Evolutionary conservation across 208 protist genomes (phyloP).

Genomic region (Acanthamoeba royreba): DNA sequence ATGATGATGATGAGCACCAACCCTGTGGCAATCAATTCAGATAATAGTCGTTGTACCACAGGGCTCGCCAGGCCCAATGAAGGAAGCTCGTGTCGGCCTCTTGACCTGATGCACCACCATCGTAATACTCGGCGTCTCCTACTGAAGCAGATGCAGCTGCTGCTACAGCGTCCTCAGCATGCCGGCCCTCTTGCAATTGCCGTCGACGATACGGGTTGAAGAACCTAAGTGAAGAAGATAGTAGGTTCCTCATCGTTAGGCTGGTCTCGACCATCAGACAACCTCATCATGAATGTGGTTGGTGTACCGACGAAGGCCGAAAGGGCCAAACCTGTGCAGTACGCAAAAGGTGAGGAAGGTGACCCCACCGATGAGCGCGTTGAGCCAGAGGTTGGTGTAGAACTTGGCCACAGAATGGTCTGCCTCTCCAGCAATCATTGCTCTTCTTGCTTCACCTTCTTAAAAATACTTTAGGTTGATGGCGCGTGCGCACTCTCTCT

Average conservation of each 20-base stretch:
- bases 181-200: neutral
- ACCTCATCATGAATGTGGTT: too few species aligned
- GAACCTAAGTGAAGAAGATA: too few species aligned
- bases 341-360: neutral
- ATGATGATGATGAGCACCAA: too few species aligned
- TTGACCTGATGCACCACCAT: neutral
- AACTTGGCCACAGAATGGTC: conserved; percentile 3
- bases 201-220: neutral
- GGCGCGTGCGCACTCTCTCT: too few species aligned
- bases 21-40: too few species aligned
- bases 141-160: too few species aligned
- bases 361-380: neutral
- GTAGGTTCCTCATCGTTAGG: too few species aligned
- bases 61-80: neutral
- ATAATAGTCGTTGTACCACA: neutral
- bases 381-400: conserved; percentile 24
- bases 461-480: too few species aligned
- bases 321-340: neutral
- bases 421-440: too few species aligned
- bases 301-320: neutral
- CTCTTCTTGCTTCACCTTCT: too few species aligned
- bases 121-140: neutral
- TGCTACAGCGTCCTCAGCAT: too few species aligned
- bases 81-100: neutral
- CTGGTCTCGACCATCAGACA: too few species aligned